Evolutionary conservation across 2,329 filamentous ascomycete species (phyloP).

Genomic region (Fusarium foetens): DNA sequence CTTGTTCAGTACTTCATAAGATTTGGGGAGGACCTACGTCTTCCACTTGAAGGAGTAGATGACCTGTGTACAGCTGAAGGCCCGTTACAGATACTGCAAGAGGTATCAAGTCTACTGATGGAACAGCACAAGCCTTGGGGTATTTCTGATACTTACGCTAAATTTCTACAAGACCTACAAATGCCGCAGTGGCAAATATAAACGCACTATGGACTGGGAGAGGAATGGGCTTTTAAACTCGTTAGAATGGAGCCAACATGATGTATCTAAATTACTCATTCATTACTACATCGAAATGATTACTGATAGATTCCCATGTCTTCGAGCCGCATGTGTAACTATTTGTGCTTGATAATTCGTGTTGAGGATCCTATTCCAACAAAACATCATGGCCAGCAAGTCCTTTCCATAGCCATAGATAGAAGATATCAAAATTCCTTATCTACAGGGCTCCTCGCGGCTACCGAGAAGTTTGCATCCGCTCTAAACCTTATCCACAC

Average conservation of each 20-base stretch:
- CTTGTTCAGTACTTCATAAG: neutral
- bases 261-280: neutral
- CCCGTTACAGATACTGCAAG: neutral
- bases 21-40: neutral
- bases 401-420: too few species aligned
- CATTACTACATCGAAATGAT: too few species aligned
- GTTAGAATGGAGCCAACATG: rapidly evolving
- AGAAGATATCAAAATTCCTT: neutral
- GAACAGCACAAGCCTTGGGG: neutral
- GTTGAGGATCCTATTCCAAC: too few species aligned
- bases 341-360: too few species aligned
- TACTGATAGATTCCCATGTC: rapidly evolving
- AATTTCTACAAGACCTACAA: neutral
- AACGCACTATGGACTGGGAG: rapidly evolving
- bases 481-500: neutral
- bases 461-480: rapidly evolving
- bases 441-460: neutral
- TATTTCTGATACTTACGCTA: neutral
- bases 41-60: neutral
- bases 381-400: too few species aligned
- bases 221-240: rapidly evolving
- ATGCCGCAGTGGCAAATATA: neutral
- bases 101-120: neutral
- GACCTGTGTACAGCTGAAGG: neutral
- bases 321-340: neutral